Conservation (phyloP, 225 moss, liverwort and hornwort genomes). For the Bryum argenteum region DNA sequence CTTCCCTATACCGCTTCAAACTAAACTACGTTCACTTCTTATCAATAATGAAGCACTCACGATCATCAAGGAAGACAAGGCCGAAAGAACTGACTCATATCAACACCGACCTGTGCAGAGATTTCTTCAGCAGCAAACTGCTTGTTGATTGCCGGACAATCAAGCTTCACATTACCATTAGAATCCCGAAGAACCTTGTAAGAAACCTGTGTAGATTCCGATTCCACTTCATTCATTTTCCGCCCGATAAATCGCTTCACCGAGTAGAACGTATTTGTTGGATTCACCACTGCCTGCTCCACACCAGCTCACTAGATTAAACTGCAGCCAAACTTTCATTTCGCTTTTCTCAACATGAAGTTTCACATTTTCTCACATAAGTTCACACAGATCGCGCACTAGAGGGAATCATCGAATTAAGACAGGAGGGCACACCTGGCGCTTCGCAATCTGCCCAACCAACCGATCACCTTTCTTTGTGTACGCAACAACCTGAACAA, state of each 20-base stretch:
- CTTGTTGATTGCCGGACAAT: conserved; percentile 62
- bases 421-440: conserved; percentile 41
- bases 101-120: conserved; percentile 76
- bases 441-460: conserved; percentile 96
- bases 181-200: conserved; percentile 55
- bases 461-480: conserved; percentile 91
- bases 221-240: conserved; percentile 65
- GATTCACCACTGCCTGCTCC: conserved; percentile 91
- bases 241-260: conserved; percentile 70
- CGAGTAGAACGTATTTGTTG: conserved; percentile 87
- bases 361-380: neutral
- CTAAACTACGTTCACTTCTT: neutral
- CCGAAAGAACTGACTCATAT: neutral
- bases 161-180: conserved; percentile 64
- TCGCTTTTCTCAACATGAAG: neutral
- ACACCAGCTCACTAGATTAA: conserved; percentile 21
- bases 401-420: neutral
- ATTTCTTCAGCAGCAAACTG: conserved; percentile 68
- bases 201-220: conserved; percentile 59
- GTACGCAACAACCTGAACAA: conserved; percentile 76
- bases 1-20: neutral
- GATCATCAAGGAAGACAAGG: neutral
- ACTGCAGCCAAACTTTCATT: neutral
- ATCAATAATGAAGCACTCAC: neutral
- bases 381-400: neutral